Percentiles rank a stretch among this genome's conserved stretches.
phyloP scores from a whole-genome alignment of 2,329 filamentous ascomycete species.

The Claviceps sp. region DNA sequence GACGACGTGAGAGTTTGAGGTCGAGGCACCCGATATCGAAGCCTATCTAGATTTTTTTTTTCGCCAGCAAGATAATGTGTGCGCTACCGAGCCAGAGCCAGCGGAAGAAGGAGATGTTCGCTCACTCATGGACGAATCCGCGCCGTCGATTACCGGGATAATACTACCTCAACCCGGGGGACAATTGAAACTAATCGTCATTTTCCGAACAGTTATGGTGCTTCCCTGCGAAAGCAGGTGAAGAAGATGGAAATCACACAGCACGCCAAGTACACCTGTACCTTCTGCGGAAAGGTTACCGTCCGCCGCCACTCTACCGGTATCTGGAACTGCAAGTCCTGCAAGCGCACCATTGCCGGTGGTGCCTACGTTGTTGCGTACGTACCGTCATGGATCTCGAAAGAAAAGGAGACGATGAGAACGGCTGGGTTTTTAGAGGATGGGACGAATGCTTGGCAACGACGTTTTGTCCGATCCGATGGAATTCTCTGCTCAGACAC shows the following conservation, averaged over 20 bases:
- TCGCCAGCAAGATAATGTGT: not conserved
- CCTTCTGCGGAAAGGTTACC: slow-evolving; percentile 95
- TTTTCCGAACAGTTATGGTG: slow-evolving; percentile 63
- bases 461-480: not conserved
- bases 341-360: slow-evolving; percentile 63
- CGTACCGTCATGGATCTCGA: slow-evolving; percentile 30
- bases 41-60: not conserved
- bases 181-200: not conserved
- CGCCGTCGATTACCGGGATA: not conserved
- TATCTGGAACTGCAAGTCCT: slow-evolving; percentile 94
- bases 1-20: not conserved
- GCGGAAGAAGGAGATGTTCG: not conserved
- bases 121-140: not conserved
- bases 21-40: not conserved
- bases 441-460: not conserved
- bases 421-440: not conserved
- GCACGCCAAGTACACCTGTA: slow-evolving; percentile 94
- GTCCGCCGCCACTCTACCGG: slow-evolving; percentile 84
- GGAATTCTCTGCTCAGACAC: no score
- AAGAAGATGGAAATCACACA: slow-evolving; percentile 99
- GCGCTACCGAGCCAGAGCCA: not conserved
- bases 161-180: no score
- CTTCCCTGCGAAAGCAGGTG: slow-evolving; percentile 87
- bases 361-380: slow-evolving; percentile 96
- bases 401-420: not conserved